A percentile compares a stretch with the other conserved stretches of the same genome.
These are phyloP conservation scores for Aspergillus indologenus DNA, from an alignment of 495 filamentous ascomycete genomes.

Conservation along the genomic window DNA sequence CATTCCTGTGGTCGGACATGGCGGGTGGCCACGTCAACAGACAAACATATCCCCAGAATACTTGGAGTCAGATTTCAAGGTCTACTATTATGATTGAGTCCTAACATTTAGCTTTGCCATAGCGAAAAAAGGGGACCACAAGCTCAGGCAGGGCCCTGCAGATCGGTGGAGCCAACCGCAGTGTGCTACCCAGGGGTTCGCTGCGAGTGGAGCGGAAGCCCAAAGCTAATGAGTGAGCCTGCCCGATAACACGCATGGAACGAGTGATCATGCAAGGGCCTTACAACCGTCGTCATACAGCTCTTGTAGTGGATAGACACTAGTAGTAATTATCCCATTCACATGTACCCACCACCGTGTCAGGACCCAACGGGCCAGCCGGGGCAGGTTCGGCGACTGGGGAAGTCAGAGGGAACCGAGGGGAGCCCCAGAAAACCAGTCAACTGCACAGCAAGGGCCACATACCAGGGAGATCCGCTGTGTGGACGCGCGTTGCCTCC, in stretches of 20 bases:
- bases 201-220: not conserved
- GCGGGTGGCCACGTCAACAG: not conserved
- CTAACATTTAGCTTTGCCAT: not conserved
- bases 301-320: not conserved
- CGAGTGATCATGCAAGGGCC: not conserved
- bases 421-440: not conserved
- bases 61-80: not conserved
- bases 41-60: not conserved
- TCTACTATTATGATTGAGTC: not conserved
- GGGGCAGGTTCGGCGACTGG: not conserved
- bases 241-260: not conserved
- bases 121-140: not conserved
- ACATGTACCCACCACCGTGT: not conserved
- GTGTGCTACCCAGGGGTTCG: not conserved
- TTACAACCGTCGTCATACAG: not conserved
- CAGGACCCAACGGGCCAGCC: not conserved
- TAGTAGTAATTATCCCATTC: not conserved
- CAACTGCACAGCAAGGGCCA: slow-evolving; percentile 11
- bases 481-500: slow-evolving; percentile 10
- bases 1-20: not conserved
- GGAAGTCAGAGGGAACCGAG: not conserved
- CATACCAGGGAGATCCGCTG: slow-evolving; percentile 7
- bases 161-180: not conserved
- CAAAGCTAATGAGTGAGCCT: not conserved
- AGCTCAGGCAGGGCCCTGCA: not conserved